Base-by-base conservation (phyloP, 2,329 filamentous ascomycete genomes). In the Penicillium sp. region DNA sequence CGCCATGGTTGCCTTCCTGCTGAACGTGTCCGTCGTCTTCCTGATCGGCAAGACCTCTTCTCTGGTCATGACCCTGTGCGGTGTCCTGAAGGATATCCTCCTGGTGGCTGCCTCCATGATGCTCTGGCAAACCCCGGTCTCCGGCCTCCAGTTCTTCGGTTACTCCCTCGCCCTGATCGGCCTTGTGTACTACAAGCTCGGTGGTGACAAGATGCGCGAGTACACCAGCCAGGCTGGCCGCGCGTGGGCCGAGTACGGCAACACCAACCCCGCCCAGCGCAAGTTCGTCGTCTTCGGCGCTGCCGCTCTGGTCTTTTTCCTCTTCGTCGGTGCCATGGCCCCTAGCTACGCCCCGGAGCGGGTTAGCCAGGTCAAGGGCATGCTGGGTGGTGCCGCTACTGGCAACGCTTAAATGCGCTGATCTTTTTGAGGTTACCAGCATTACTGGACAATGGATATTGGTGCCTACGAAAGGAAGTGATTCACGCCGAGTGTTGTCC, bases 1-100 rank as follows among this genome's bases (percentile, higher is more conserved):
- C 69, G 89, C 87, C n/a, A 71, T 81, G 55, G 78, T 91, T 49
- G 89, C 89, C 1, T 93, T 93, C 72, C 66, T 88, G 59, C 76
- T 93, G 58, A 95, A 93, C 71, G 80, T 93, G 29, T 87, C 87
- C 35, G 88, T 89, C 56, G 88, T 93, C n/a, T 89, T 90, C 74
- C 68, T 95, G 72, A 95, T 95, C 63, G 88, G 89, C 67, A 90
- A 88, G 73, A 95, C 89, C 6, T 95, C 89, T 1, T 87, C 87
- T 49, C 81, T 95, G 44, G 88, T 91, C 62, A 86, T 95, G 74
- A 90, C 88, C 29, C 81, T 95, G 23, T 90, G 85, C 51, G 88
- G 89, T 68, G 89, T 95, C 57, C 81, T 93, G 64, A 95, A 95
- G 74, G 88, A 90, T 70, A 91, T 95, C 53, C 81, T 95, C 50